phyloP scores from a whole-genome alignment of 805 yeast genomes.

The Ogataea dorogensis region DNA sequence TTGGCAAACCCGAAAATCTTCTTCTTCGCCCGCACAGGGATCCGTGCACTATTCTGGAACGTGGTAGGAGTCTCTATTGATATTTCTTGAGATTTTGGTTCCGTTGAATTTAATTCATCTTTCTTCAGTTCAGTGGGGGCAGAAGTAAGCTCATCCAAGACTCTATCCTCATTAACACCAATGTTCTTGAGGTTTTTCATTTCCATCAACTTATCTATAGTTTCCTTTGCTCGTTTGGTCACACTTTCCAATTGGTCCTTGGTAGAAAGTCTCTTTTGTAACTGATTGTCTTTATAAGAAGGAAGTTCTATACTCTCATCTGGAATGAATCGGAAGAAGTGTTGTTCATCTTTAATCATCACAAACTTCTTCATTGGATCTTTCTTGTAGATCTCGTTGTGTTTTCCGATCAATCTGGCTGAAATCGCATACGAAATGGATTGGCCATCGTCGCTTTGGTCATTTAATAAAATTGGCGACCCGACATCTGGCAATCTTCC shows the following conservation, averaged over 20 bases:
- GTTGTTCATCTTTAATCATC: conserved; percentile 23
- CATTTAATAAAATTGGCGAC: conserved; percentile 50
- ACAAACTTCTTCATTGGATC: conserved; percentile 15
- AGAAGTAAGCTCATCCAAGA: conserved; percentile 18
- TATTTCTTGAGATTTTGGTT: conserved; percentile 1
- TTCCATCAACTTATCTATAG: conserved; percentile 14
- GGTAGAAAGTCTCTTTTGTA: conserved; percentile 6
- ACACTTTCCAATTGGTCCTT: conserved; percentile 17
- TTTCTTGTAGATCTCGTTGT: conserved; percentile 14
- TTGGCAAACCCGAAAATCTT: conserved; percentile 18
- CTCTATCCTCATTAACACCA: conserved; percentile 21
- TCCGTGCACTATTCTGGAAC: conserved; percentile 1
- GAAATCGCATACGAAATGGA: conserved; percentile 51
- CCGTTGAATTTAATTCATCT: conserved; percentile 1
- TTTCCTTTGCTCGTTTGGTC: conserved; percentile 16
- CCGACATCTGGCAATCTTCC: conserved; percentile 50
- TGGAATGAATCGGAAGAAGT: conserved; percentile 23
- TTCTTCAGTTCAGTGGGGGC: conserved; percentile 19
- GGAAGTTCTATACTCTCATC: conserved; percentile 21
- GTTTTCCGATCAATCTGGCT: conserved; percentile 48
- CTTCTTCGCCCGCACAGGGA: conserved; percentile 18
- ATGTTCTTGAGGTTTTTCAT: conserved; percentile 17
- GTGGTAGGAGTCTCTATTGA: conserved; percentile 1
- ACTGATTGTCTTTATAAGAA: conserved; percentile 10
- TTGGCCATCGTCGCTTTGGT: conserved; percentile 41